Evolutionary conservation across 306 rosid genomes (phyloP), one percentile per base, ranked within the genome.

Genomic region (Trifolium repens): DNA sequence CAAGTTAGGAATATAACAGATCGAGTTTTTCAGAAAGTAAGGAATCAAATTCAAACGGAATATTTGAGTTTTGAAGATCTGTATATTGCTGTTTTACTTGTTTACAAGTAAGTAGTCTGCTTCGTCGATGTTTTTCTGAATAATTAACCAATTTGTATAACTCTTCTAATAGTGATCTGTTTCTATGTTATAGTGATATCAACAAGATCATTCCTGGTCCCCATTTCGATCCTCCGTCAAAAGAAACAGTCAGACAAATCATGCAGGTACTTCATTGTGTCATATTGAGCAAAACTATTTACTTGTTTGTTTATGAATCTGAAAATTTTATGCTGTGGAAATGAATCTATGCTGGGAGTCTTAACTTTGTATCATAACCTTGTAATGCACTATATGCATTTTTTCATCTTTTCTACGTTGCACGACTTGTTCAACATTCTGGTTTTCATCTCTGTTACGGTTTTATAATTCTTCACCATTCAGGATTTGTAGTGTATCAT

Each of bases 151-250:
- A 30, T 64, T 67, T 67, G 58, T 34, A 11, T 59, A 50, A 4
- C 37, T 64, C 22, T 60, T 67, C 75, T 79, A 15, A 75, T 42
- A 2, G 8, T 39, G n/a, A 30, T 17, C 46, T 57, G 57, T 78
- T 72, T 79, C 47, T 70, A 43, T 74, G 47, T 27, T 82, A 76
- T 72, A 94, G 99, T 83, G 99, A 92, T 64, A 82, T 92, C 80
- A 94, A 94, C 77, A 94, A 92, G 87, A 73, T 8, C 34, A 78
- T 91, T 61, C 96, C 98, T 30, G 96, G 94, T 46, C 91, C 90
- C 4, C 98, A 92, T 85, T 83, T 75, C 34, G 92, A 94, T 79
- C 98, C 98, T 26, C 99, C 98, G 7, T 37, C 92, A 46, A 90
- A 86, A 81, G 93, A 78, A 0, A 46, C 12, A 42, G 85, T 92